Evolutionary conservation across 2,329 filamentous ascomycete genomes (phyloP).

Genomic region (Penicillium sp.): DNA sequence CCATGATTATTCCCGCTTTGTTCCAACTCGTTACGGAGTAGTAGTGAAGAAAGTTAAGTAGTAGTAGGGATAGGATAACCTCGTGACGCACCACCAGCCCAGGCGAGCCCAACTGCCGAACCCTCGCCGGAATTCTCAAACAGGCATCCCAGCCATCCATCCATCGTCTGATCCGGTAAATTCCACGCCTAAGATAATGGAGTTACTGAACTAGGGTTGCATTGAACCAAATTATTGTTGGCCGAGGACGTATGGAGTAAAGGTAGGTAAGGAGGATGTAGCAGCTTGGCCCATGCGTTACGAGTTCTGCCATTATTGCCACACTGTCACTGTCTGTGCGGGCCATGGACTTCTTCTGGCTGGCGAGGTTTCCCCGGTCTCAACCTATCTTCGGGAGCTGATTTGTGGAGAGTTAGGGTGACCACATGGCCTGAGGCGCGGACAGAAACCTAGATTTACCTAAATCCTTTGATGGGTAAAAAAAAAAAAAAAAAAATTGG

Average conservation of each 20-base stretch:
- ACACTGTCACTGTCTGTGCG: background rate
- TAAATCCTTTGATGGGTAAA: too few species aligned
- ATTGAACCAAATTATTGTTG: background rate
- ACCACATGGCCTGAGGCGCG: background rate
- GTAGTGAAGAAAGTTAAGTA: background rate
- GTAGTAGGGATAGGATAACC: background rate
- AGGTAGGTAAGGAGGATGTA: too few species aligned
- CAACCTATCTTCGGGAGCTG: background rate
- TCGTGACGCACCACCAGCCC: background rate
- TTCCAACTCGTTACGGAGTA: background rate
- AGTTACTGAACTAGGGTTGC: background rate
- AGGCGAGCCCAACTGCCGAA: background rate
- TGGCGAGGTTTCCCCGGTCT: background rate
- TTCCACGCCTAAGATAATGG: background rate
- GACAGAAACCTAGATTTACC: background rate
- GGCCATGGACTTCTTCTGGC: background rate
- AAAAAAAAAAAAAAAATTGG: background rate
- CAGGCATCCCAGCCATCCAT: background rate
- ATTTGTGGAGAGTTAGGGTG: background rate
- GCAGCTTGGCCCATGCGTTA: too few species aligned
- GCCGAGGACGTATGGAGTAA: too few species aligned
- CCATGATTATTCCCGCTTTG: background rate
- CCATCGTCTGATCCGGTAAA: background rate
- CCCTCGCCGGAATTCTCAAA: background rate
- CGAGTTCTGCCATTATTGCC: background rate